Conservation (phyloP, 352 stramenopile species). For the Stramenopiles sp. region DNA sequence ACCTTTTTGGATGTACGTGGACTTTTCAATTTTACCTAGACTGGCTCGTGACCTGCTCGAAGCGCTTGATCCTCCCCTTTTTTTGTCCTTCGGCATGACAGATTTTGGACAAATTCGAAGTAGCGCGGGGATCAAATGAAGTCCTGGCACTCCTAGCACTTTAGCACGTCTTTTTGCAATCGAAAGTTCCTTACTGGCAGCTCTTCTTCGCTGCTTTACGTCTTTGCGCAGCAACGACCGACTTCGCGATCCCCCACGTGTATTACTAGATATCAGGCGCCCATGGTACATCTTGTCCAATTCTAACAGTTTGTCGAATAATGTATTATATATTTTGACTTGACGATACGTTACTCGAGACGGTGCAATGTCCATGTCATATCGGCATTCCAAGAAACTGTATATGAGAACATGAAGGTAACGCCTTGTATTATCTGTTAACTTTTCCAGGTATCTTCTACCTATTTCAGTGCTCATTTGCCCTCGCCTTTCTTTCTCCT, state of each 20-base stretch:
- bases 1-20: neutral
- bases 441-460: neutral
- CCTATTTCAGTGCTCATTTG: neutral
- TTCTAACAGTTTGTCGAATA: neutral
- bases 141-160: neutral
- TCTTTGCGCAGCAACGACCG: neutral
- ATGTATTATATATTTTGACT: neutral
- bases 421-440: neutral
- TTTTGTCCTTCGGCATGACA: no score
- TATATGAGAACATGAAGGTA: neutral
- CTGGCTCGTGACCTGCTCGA: no score
- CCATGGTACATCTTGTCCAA: neutral
- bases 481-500: neutral
- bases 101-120: neutral
- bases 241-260: neutral
- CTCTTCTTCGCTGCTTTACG: neutral
- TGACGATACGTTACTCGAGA: neutral
- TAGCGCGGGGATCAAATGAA: neutral
- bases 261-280: neutral
- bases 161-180: neutral
- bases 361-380: neutral
- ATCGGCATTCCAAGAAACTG: neutral
- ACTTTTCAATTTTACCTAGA: no score
- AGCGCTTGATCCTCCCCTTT: no score
- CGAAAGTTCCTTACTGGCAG: neutral